Evolutionary conservation across 805 yeast species (phyloP).

Genomic region (Candida chauliodis): DNA sequence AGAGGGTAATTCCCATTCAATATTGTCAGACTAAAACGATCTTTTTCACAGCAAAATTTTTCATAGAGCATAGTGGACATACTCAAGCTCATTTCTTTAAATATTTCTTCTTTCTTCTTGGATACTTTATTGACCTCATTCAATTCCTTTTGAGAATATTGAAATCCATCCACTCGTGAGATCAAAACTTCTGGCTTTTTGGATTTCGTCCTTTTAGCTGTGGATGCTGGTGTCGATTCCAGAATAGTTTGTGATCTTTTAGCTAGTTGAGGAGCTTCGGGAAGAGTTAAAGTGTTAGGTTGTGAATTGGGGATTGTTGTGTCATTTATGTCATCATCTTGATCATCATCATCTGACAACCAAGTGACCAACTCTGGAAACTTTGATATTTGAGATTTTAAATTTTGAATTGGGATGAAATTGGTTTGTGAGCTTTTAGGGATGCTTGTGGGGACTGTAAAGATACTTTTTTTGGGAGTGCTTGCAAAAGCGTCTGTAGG

Average conservation of each 20-base stretch:
- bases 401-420: too few relatives aligned
- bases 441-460: too few relatives aligned
- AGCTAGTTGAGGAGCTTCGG: background rate
- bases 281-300: background rate
- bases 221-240: background rate
- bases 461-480: too few relatives aligned
- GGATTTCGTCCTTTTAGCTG: background rate
- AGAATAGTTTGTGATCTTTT: conserved; percentile 3
- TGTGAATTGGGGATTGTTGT: conserved; percentile 1
- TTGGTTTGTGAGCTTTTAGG: background rate
- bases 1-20: conserved; percentile 11
- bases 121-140: conserved; percentile 32
- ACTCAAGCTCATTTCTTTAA: conserved; percentile 40
- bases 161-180: background rate
- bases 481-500: too few relatives aligned
- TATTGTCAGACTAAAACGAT: conserved; percentile 2
- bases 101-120: conserved; percentile 48
- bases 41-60: background rate
- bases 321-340: background rate
- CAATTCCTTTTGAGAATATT: conserved; percentile 27
- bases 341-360: conserved; percentile 9
- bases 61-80: conserved; percentile 8
- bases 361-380: too few relatives aligned
- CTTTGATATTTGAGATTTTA: too few relatives aligned
- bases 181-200: background rate